These are phyloP conservation scores for Phytophthora fragariaefolia DNA, from an alignment of 352 stramenopile species.

Conservation along the genomic window DNA sequence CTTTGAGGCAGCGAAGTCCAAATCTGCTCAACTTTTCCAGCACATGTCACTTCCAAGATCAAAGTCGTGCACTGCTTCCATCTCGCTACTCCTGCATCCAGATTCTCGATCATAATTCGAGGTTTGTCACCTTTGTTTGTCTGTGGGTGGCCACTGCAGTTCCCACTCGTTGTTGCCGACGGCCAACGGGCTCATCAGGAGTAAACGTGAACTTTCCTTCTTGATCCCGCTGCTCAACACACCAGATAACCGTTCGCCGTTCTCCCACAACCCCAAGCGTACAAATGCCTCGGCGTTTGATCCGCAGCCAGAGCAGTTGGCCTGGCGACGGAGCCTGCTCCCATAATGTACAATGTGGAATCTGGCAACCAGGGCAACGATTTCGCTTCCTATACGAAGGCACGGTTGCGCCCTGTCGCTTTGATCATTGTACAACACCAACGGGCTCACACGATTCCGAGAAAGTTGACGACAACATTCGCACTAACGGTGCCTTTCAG, in stretches of 20 bases:
- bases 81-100: neutral
- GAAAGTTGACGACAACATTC: no score
- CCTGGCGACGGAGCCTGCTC: no score
- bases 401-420: no score
- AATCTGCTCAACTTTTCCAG: conserved; percentile 31
- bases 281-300: conserved; percentile 5
- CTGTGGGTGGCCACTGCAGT: neutral
- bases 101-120: neutral
- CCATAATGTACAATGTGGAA: no score
- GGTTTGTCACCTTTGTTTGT: neutral
- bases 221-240: conserved; percentile 4
- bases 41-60: conserved; percentile 26
- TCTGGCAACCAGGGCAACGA: no score
- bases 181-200: neutral
- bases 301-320: conserved; percentile 10
- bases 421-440: no score
- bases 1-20: conserved; percentile 39
- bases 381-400: no score
- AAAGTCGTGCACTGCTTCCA: conserved; percentile 22
- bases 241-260: neutral
- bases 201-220: neutral
- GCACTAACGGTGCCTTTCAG: no score
- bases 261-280: conserved; percentile 2
- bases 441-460: no score
- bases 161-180: neutral